Base-by-base conservation (phyloP, 1,139 yeast species). In the Oligophagozyma castellii region DNA sequence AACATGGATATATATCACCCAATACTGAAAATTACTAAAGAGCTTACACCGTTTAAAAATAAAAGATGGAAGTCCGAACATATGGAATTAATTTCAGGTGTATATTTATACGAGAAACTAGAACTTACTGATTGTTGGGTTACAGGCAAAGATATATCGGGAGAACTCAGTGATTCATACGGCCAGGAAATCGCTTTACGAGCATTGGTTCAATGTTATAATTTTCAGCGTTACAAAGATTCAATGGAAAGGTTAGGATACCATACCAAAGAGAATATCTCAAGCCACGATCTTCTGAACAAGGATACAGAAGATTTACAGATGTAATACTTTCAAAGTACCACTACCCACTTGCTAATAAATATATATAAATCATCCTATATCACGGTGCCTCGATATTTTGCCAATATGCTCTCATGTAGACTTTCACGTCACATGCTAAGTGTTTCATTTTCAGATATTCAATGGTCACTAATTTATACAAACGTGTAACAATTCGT, bases 31-130 rank as follows among this genome's bases (percentile, higher is more conserved):
- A 66, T 75, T 2, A 61, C 86, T 36, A 84, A 81, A 50, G 76
- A 81, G 37, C 65, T 84, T 29, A 74, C 86, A 1, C 95, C 96
- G 0, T 83, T 77, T 52, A 86, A 81, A 42, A 95, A 95, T 12
- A 71, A 93, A 35, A 84, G 86, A 52, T 89, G 99, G 99, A 76
- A 84, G 43, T 70, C 84, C 10, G 69, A 73, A 39, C 92, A 89
- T 49, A 89, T 92, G 96, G 95, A 84, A 42, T 59, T 89, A 32
- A 81, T 92, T 5, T 83, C 95, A 0, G 74, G 80, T 36, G 84
- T 89, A 2, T 89, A 80, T 46, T 56, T 89, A 27, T 75, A 81
- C 44, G 69, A 84, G 43, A 68, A 73, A 38, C 59, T 86, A 19
- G 70, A 73, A 12, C 56, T 89, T 29, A 68, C 75, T 35, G 96